These are phyloP conservation scores for Adansonia grandidieri DNA, from an alignment of 441 rosid species.

Conservation along the genomic window DNA sequence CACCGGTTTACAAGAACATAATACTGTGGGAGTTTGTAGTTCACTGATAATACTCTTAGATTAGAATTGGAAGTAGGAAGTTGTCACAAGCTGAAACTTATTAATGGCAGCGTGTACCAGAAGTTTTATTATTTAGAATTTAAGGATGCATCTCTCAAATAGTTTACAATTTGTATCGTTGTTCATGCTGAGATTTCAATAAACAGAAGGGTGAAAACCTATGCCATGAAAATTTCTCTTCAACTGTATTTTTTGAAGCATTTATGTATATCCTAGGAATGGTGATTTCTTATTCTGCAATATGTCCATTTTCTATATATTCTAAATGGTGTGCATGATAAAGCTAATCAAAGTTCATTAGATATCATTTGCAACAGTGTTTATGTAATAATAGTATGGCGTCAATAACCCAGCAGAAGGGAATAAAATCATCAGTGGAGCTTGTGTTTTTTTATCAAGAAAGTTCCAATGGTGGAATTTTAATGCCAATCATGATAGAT, in stretches of 20 bases:
- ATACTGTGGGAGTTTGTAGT: not conserved
- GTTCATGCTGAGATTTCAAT: not conserved
- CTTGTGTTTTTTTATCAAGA: slow-evolving; percentile 1
- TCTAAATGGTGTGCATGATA: not conserved
- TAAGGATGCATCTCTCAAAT: not conserved
- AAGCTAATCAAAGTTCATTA: not conserved
- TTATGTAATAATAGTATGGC: not conserved
- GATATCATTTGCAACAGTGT: not conserved
- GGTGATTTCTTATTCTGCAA: not conserved
- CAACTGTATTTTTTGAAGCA: not conserved
- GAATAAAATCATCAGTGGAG: not conserved
- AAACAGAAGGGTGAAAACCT: not conserved
- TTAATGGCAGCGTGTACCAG: not conserved
- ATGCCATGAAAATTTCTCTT: not conserved
- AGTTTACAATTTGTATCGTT: not conserved
- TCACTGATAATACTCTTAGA: slow-evolving; percentile 14
- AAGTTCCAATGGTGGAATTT: not conserved
- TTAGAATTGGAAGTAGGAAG: not conserved
- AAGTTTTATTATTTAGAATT: not conserved
- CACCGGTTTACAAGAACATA: not conserved
- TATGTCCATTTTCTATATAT: not conserved
- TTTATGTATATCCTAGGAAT: not conserved
- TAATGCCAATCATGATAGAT: not conserved
- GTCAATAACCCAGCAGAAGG: not conserved
- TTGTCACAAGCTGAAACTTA: slow-evolving; percentile 12